Base-by-base conservation (phyloP, 805 yeast genomes). In the Cyberlindnera maritima region DNA sequence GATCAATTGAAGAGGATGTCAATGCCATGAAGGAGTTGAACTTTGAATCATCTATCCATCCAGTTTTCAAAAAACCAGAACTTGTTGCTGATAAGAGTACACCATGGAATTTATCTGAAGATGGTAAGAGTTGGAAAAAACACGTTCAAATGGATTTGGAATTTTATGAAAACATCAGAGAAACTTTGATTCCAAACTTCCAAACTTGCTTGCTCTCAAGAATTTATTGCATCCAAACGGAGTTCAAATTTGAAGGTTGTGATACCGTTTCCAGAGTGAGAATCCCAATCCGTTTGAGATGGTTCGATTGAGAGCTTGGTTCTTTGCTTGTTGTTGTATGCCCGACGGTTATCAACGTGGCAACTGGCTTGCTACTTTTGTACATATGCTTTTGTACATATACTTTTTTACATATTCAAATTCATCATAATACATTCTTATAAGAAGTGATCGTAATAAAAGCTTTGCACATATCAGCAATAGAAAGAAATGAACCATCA, bases 121-220 rank as follows among this genome's bases (percentile, higher is more conserved):
- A 26, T 23, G 44, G 18, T 4, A 37, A 40, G 29, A 13, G 39
- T 7, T 54, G 50, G 46, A 39, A 18, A 2, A 38, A 63, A 46
- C 53, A 51, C 12, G 35, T 80, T 3, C 59, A 59, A 2, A 57
- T 79, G 3, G 77, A 78, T 17, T 54, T 81, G 43, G 63, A 66
- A 29, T 62, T 74, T 18, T 54, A 63, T 28, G 70, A 72, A 39
- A 74, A 75, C 44, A 68, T 75, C 33, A 65, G 65, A 40, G 71
- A 76, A 40, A 79, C 81, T 1, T 60, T 84, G 45, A 60, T 80
- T 15, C 89, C 89, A 1, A 74, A 74, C 45, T 83, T 83, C 61
- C 87, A 83, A 54, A 75, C 74, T 41, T 84, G 89, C 62, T 63
- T 79, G 46, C 68, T 81, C n/a, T 75, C 83, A 4, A 70, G 89